Evolutionary conservation across 352 stramenopile species (phyloP), one percentile per base, ranked within the genome.

Genomic region (Hyaloperonospora arabidopsidis): DNA sequence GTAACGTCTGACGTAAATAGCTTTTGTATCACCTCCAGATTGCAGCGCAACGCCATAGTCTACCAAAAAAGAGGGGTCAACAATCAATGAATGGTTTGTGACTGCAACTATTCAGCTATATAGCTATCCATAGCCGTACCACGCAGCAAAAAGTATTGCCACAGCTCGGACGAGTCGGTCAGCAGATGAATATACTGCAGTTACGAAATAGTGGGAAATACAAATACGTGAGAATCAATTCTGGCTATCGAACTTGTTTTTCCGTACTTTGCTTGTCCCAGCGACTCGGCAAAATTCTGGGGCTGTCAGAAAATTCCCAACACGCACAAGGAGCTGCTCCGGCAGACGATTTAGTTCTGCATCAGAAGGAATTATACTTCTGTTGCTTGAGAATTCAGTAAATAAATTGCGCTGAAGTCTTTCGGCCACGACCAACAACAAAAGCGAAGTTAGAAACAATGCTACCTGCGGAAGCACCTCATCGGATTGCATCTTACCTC

Each of bases 321-420:
- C 8, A 8, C 25, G 25, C 25, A 4, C 25, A 32, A 32, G 25
- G 25, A 32, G 4, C 25, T 32, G 25, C 25, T 32, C 25, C 8
- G 25, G 25, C 4, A 32, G 25, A 4, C 25, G 25, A 32, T 8
- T 32, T 15, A 82, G 55, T 43, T 82, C 72, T 41, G 72, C 72
- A 41, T 52, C 61, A 11, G 68, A 68, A 17, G 59, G 17, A n/a
- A 53, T 48, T 1, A 49, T 5, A 12, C 41, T 52, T 6, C 18
- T n/a, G 2, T 40, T 39, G 15, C 35, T 36, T 19, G 56, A 54
- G 29, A 79, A 72, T 35, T 67, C 57, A 8, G 67, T 18, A 38
- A 78, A 72, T 21, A 79, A 56, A 36, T 67, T 79, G 41, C 70
- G 72, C 55, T 76, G 57, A 34, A 82, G 56, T 41, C 69, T 78